Evolutionary conservation across 805 yeast genomes (phyloP), one percentile per base, ranked within the genome.

Genomic region (Candida piceae): DNA sequence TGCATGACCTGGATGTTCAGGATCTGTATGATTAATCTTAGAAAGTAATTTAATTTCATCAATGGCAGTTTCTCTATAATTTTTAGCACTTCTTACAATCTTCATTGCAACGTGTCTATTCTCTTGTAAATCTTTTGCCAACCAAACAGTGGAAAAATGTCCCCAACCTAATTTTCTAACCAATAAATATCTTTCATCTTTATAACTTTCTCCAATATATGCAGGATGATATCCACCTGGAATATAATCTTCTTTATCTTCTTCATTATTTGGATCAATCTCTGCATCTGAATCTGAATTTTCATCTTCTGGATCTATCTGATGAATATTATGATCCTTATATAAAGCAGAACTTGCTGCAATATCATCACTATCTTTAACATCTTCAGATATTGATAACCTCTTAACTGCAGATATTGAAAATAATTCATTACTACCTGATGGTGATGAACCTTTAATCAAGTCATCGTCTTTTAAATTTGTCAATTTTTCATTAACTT

Each of bases 151-250:
- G 19, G 95, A 82, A 57, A 93, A 93, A 62, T 93, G 97, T 24
- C 99, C 99, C 99, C 99, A 93, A 1, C 99, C 99, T 4, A 93
- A 67, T 57, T 93, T 93, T 42, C 97, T 75, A 21, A 85, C 89
- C 33, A 93, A 62, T 2, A 80, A 70, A 58, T 93, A 93, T 41
- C 84, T 75, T 7, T 48, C 52, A 38, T 83, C 69, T 50, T 86
- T 84, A 60, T 82, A 90, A 16, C 63, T 62, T 57, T 94, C 98
- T 5, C 97, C 97, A 34, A 87, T 78, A 46, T 63, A 78, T 10
- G 94, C 93, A 0, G 98, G 96, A 55, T 93, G 98, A 58, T 93
- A 93, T 0, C 99, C 99, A 17, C 97, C 97, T 8, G 80, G 78
- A 40, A 77, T 78, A 60, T 93, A 93, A 62, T 93, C 98, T 39